A percentile compares a stretch with the other conserved stretches of the same genome.
Conservation (phyloP, 2,329 filamentous ascomycete genomes). For the Scedosporium boydii region DNA sequence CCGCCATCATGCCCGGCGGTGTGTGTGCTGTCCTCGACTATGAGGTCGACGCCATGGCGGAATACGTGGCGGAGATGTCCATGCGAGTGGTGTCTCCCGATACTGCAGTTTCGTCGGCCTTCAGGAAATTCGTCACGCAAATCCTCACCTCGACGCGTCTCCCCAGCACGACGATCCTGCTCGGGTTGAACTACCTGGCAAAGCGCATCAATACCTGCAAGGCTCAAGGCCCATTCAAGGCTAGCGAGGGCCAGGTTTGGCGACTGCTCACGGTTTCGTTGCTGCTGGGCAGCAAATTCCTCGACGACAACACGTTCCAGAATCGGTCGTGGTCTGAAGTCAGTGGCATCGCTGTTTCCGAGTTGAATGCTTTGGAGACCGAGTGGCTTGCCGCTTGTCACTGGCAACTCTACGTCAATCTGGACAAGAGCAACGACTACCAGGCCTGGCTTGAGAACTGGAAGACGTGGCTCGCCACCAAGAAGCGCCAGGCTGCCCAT, state of each 20-base stretch:
- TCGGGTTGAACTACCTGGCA: constrained; percentile 83
- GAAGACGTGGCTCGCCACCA: constrained; percentile 46
- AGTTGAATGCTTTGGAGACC: constrained; percentile 77
- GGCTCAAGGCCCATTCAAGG: constrained; percentile 40
- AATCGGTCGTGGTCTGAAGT: constrained; percentile 96
- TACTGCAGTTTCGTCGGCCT: constrained; percentile 53
- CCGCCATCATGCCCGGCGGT: constrained; percentile 59
- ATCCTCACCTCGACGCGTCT: constrained; percentile 84
- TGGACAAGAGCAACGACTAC: constrained; percentile 64
- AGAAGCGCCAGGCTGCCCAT: constrained; percentile 39
- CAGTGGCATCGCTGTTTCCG: constrained; percentile 74
- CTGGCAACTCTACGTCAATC: constrained; percentile 81
- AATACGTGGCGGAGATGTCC: constrained; percentile 88
- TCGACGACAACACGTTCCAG: constrained; percentile 96
- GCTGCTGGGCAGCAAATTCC: constrained; percentile 85
- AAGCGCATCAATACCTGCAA: constrained; percentile 72
- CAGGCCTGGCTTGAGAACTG: constrained; percentile 53
- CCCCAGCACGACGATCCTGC: constrained; percentile 81
- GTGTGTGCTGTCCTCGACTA: constrained; percentile 93
- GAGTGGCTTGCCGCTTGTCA: constrained; percentile 78
- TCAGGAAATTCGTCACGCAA: constrained; percentile 85
- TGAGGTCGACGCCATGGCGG: constrained; percentile 91
- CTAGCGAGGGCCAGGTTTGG: constrained; percentile 66
- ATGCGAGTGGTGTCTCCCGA: constrained; percentile 47
- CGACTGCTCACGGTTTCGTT: constrained; percentile 78